These are phyloP conservation scores for Microcos paniculata DNA, from an alignment of 345 rosid genomes.

Conservation along the genomic window DNA sequence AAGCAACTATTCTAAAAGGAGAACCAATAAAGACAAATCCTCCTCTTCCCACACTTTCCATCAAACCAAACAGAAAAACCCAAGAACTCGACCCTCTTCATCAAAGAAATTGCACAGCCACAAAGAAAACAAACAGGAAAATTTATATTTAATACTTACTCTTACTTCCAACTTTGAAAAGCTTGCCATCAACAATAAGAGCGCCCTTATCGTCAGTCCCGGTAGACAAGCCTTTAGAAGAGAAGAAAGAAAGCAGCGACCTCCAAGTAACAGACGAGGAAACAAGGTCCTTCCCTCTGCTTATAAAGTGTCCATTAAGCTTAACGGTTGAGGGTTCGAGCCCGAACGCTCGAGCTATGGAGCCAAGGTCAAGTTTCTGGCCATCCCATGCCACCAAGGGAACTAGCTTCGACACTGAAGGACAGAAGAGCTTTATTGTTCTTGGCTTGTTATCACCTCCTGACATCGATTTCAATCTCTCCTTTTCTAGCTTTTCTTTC, in stretches of 20 bases:
- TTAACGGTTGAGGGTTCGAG: slow-evolving; percentile 68
- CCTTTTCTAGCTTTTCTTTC: background rate
- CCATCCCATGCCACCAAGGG: slow-evolving; percentile 46
- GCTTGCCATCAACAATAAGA: slow-evolving; percentile 72
- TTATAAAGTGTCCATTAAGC: slow-evolving; percentile 83
- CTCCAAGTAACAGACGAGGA: slow-evolving; percentile 81
- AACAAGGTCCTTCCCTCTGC: slow-evolving; percentile 64
- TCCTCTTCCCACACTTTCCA: background rate
- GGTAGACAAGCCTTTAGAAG: slow-evolving; percentile 71
- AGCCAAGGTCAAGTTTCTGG: slow-evolving; percentile 65
- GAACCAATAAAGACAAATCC: background rate
- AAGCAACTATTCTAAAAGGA: background rate
- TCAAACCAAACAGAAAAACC: slow-evolving; percentile 4
- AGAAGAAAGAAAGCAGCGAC: slow-evolving; percentile 72
- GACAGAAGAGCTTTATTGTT: slow-evolving; percentile 61
- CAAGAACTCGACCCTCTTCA: background rate
- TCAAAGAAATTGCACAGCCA: background rate
- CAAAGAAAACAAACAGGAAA: background rate
- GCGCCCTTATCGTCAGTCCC: slow-evolving; percentile 51
- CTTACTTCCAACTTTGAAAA: slow-evolving; percentile 53
- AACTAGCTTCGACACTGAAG: slow-evolving; percentile 44
- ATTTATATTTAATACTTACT: slow-evolving; percentile 35
- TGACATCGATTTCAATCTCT: slow-evolving; percentile 15
- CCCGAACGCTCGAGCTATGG: slow-evolving; percentile 63
- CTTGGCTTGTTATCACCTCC: slow-evolving; percentile 28